A percentile compares a stretch with the other conserved stretches of the same genome.
phyloP scores from a whole-genome alignment of 306 rosid genomes.

The Boehmeria nivea region DNA sequence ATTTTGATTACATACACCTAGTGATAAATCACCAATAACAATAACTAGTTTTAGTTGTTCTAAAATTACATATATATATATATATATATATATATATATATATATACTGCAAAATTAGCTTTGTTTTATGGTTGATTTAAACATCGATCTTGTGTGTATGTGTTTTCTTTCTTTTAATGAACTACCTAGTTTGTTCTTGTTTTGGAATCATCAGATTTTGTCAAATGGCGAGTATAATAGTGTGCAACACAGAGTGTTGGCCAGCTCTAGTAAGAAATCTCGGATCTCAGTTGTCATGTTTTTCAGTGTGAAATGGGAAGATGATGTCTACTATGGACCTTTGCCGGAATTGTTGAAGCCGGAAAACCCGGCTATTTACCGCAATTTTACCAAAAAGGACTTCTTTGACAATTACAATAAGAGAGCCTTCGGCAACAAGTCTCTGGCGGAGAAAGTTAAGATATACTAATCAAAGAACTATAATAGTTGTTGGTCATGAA shows the following conservation, averaged over 20 bases:
- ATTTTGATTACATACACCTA: too few relatives aligned
- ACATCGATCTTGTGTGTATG: too few relatives aligned
- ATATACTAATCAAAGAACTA: too few relatives aligned
- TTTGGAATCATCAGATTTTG: conserved; percentile 9
- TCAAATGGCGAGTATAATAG: conserved; percentile 36
- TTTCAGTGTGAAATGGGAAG: conserved; percentile 22
- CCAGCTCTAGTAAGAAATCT: conserved; percentile 18
- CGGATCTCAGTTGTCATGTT: conserved; percentile 24
- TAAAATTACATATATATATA: neutral
- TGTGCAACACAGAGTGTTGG: conserved; percentile 15
- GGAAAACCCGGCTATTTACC: conserved; percentile 6
- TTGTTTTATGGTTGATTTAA: too few relatives aligned
- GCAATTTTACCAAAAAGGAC: conserved; percentile 20
- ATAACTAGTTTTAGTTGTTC: too few relatives aligned
- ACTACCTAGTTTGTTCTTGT: too few relatives aligned
- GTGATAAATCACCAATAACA: too few relatives aligned
- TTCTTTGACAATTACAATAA: conserved; percentile 8
- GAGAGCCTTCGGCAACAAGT: conserved; percentile 29
- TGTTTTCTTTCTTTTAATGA: too few relatives aligned
- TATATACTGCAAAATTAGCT: too few relatives aligned
- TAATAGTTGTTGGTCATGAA: too few relatives aligned
- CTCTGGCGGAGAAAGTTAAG: conserved; percentile 21
- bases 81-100: too few relatives aligned
- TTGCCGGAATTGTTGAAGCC: conserved; percentile 25
- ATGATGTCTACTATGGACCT: conserved; percentile 30